phyloP scores from a whole-genome alignment of 2,329 filamentous ascomycete species.

The Stemphylium lycopersici region DNA sequence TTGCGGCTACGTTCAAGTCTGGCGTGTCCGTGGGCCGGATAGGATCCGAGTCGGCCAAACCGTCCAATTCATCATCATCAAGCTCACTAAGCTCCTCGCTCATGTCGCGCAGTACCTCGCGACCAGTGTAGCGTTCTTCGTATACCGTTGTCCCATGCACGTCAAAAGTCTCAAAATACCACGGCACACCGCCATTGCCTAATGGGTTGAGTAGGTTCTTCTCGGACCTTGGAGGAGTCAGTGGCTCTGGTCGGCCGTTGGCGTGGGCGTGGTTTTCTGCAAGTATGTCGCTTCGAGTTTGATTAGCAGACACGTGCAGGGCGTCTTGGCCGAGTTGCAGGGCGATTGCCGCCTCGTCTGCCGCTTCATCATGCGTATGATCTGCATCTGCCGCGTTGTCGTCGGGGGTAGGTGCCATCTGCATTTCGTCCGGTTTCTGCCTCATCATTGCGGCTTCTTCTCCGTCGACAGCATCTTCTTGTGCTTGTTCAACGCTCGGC shows the following conservation, averaged over 20 bases:
- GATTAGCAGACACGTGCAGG: slow-evolving; percentile 26
- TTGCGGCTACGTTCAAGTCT: slow-evolving; percentile 31
- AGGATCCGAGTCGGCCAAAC: slow-evolving; percentile 50
- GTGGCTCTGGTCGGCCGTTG: slow-evolving; percentile 52
- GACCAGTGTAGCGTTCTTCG: slow-evolving; percentile 73
- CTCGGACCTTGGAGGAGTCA: slow-evolving; percentile 68
- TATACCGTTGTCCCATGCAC: slow-evolving; percentile 79
- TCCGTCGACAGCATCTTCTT: slow-evolving; percentile 20
- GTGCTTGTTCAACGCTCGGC: slow-evolving; percentile 13
- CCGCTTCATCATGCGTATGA: slow-evolving; percentile 39
- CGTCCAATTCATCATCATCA: slow-evolving; percentile 86
- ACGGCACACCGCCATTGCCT: slow-evolving; percentile 74
- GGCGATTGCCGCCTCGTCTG: slow-evolving; percentile 46
- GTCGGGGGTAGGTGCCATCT: slow-evolving; percentile 46
- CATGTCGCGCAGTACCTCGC: slow-evolving; percentile 72
- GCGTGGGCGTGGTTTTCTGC: slow-evolving; percentile 25
- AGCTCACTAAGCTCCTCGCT: slow-evolving; percentile 91
- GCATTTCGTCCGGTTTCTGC: slow-evolving; percentile 30
- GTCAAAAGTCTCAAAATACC: slow-evolving; percentile 85
- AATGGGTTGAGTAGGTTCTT: slow-evolving; percentile 56
- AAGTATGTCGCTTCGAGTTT: slow-evolving; percentile 25
- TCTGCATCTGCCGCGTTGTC: slow-evolving; percentile 40
- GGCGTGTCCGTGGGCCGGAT: slow-evolving; percentile 33
- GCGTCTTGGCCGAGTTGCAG: slow-evolving; percentile 42
- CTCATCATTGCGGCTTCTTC: slow-evolving; percentile 16